Base-by-base conservation (phyloP, 768 basidiomycete genomes). In the Rhizopogon vulgaris region DNA sequence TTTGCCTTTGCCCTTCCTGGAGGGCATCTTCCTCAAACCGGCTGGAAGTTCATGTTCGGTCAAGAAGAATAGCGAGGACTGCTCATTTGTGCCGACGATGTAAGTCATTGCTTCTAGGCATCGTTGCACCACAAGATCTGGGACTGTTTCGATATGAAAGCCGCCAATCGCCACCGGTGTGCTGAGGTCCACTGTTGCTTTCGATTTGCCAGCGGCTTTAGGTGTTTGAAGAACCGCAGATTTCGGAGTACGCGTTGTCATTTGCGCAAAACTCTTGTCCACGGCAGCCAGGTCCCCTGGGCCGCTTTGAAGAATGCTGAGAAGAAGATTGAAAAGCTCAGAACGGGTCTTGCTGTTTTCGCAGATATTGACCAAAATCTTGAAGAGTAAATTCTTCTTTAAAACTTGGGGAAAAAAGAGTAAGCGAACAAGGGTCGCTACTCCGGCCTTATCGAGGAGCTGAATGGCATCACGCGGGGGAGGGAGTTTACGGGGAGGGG, bases 381-480 rank as follows among this genome's bases (percentile, higher is more conserved):
- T 89, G 67, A 92, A 90, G 11, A 99, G 77, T 22, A 89, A 70
- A 45, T 80, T 86, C 71, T 92, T 94, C 70, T 83, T 84, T 54
- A 91, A 74, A 18, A 93, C 85, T 58, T 96, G 91, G 4, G 96
- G 96, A 78, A 93, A 96, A 77, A 99, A 99, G 18, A 99, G 78
- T 7, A 98, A 80, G 48, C 94, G 84, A 38, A 97, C 84, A 15
- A 99, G 82, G 22, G 87, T 85, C 0, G 94, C 90, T 41, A 98
- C 80, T 12, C 93, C 91, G 6, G 80, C 67, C 61, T 90, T 95
- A 65, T 99, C 96, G 41, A 99, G 78, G 1, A 99, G 80, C 61
- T 92, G 90, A 27, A 97, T 90, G 2, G 94, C 90, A 59, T 99
- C 94, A 37, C 94, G 86, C 37, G 81, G 77, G 9, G 73, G 70